Evolutionary conservation across 1,139 yeast genomes (phyloP).

Genomic region (Yamadazyma dendronema): DNA sequence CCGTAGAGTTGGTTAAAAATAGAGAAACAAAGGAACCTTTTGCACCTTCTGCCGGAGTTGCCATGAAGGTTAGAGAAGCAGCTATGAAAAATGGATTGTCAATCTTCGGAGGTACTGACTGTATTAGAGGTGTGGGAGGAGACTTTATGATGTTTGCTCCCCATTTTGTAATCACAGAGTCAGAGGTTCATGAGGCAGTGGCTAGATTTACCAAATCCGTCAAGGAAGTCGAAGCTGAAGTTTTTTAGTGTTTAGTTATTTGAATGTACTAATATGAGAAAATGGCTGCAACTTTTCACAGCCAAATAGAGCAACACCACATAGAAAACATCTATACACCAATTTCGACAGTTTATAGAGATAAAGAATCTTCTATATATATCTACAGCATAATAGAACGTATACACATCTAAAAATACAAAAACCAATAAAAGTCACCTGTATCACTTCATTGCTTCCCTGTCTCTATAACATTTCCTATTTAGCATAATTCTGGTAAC

Average conservation of each 20-base stretch:
- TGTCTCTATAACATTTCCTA: no score
- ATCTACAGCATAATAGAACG: no score
- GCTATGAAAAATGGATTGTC: constrained; percentile 43
- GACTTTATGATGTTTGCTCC: constrained; percentile 55
- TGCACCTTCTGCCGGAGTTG: constrained; percentile 1
- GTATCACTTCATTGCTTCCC: no score
- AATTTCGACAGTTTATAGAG: no score
- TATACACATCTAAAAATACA: no score
- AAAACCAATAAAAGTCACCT: no score
- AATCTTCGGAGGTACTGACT: constrained; percentile 44
- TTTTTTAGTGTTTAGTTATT: constrained; percentile 1
- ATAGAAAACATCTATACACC: not conserved
- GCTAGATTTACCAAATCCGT: constrained; percentile 9
- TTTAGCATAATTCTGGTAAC: no score
- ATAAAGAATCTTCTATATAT: no score
- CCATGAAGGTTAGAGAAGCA: constrained; percentile 26
- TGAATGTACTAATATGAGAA: not conserved
- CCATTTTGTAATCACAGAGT: constrained; percentile 43
- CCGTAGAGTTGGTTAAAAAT: constrained; percentile 55
- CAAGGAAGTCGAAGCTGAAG: constrained; percentile 10
- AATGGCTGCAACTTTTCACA: not conserved
- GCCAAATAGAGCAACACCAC: not conserved
- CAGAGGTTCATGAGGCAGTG: constrained; percentile 45
- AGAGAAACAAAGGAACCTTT: constrained; percentile 48
- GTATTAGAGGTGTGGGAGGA: constrained; percentile 29